Evolutionary conservation across 1,139 yeast species (phyloP).

Genomic region (Yamadazyma aaseri): DNA sequence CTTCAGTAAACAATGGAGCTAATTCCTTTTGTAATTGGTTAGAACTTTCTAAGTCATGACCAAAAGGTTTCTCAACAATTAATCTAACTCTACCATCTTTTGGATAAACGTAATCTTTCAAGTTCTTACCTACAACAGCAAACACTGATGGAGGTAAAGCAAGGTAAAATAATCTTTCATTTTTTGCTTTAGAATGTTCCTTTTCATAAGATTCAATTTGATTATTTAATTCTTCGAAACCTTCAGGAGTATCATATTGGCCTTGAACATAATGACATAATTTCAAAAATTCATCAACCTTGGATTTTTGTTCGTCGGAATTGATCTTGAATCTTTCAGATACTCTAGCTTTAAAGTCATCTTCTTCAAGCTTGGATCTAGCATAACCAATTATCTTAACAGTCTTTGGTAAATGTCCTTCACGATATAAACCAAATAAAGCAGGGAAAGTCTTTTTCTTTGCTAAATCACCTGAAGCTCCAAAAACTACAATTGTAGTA

Average conservation of each 20-base stretch:
- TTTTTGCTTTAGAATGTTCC: conserved; percentile 38
- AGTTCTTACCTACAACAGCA: conserved; percentile 69
- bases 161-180: conserved; percentile 81
- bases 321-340: conserved; percentile 60
- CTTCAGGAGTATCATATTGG: conserved; percentile 76
- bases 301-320: conserved; percentile 42
- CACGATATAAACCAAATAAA: conserved; percentile 67
- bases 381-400: conserved; percentile 90
- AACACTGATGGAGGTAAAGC: conserved; percentile 96
- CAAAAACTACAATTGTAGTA: conserved; percentile 80
- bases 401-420: conserved; percentile 71
- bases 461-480: conserved; percentile 97
- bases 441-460: conserved; percentile 94
- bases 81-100: conserved; percentile 70
- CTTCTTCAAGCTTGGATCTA: conserved; percentile 67
- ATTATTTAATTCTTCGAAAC: conserved; percentile 57
- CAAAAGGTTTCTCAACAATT: conserved; percentile 96
- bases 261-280: conserved; percentile 72
- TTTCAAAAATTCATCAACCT: conserved; percentile 62
- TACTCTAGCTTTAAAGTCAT: conserved; percentile 67
- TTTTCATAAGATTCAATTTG: conserved; percentile 61
- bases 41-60: conserved; percentile 81
- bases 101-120: conserved; percentile 72
- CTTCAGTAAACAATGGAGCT: conserved; percentile 86
- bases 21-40: conserved; percentile 72